phyloP scores from a whole-genome alignment of 2,329 filamentous ascomycete genomes.

The Rhexocercosporidium sp. region DNA sequence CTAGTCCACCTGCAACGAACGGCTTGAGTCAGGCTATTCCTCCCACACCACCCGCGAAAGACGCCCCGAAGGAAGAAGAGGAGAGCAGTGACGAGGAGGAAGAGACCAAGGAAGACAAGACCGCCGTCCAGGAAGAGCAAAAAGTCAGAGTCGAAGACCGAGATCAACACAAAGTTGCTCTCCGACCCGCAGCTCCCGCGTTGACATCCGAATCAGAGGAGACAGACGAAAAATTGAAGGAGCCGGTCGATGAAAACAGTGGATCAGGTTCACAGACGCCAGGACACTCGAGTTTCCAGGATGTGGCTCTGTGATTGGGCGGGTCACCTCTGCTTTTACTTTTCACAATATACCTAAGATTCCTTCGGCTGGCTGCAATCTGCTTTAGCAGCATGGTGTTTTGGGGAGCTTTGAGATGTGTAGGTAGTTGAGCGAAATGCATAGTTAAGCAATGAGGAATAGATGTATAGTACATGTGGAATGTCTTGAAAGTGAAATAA shows the following conservation, averaged over 20 bases:
- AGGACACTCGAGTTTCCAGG: slow-evolving; percentile 65
- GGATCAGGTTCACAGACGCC: slow-evolving; percentile 50
- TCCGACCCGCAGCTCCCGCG: slow-evolving; percentile 48
- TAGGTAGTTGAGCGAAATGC: slow-evolving; percentile 12
- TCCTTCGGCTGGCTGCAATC: slow-evolving; percentile 19
- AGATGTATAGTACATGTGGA: background rate
- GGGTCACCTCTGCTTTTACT: slow-evolving; percentile 5
- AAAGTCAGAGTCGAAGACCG: slow-evolving; percentile 62
- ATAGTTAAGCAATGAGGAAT: background rate
- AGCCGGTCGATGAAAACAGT: slow-evolving; percentile 45
- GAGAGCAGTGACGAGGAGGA: slow-evolving; percentile 36
- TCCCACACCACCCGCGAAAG: slow-evolving; percentile 41
- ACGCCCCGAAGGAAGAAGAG: slow-evolving; percentile 33
- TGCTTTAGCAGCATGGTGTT: slow-evolving; percentile 22
- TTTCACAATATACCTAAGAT: slow-evolving; percentile 31
- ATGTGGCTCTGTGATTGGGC: slow-evolving; percentile 59
- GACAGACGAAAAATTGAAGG: slow-evolving; percentile 42
- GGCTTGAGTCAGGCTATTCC: slow-evolving; percentile 36
- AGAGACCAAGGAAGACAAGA: slow-evolving; percentile 42
- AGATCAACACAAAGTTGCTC: slow-evolving; percentile 58
- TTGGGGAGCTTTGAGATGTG: slow-evolving; percentile 1
- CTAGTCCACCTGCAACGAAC: slow-evolving; percentile 34
- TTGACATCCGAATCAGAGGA: slow-evolving; percentile 38
- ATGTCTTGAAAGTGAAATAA: background rate
- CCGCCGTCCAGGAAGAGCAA: slow-evolving; percentile 53